These are phyloP conservation scores for Chytriomyces sp. DNA, from an alignment of 192 early-diverging fungal species.

Conservation along the genomic window DNA sequence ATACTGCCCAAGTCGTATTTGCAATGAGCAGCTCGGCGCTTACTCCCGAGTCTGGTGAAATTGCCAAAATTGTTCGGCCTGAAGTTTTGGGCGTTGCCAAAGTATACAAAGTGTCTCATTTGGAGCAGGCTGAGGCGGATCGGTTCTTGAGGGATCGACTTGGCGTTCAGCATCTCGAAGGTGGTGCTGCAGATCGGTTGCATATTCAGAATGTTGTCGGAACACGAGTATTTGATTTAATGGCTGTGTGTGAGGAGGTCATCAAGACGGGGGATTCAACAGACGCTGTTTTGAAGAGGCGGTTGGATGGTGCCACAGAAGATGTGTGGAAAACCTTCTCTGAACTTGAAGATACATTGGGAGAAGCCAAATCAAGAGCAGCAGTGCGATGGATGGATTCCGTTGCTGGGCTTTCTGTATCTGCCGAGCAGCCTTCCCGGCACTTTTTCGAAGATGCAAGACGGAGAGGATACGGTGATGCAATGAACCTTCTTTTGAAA, in stretches of 20 bases:
- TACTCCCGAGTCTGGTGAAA: not conserved
- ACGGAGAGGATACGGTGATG: not conserved
- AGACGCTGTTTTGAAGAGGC: not conserved
- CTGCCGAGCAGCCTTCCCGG: not conserved
- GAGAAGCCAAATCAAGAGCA: not conserved
- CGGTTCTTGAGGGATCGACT: constrained; percentile 23
- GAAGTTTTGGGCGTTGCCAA: constrained; percentile 13
- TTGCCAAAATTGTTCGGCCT: constrained; percentile 10
- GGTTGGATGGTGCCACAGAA: not conserved
- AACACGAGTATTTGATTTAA: constrained; percentile 25
- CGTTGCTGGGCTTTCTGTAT: not conserved
- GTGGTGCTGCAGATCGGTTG: not conserved
- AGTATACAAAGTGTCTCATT: constrained; percentile 18
- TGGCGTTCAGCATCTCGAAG: not conserved
- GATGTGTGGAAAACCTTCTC: not conserved
- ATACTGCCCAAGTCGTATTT: constrained; percentile 32
- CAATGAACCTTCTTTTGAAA: constrained; percentile 7
- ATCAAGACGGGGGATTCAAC: constrained; percentile 14
- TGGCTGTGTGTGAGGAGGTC: constrained; percentile 23
- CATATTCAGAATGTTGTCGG: constrained; percentile 13
- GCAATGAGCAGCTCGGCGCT: not conserved
- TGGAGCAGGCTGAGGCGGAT: not conserved
- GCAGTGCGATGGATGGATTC: not conserved
- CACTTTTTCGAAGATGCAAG: constrained; percentile 10
- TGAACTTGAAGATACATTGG: not conserved